Conservation (phyloP, 805 yeast genomes). For the Ogataea paradorogensis region DNA sequence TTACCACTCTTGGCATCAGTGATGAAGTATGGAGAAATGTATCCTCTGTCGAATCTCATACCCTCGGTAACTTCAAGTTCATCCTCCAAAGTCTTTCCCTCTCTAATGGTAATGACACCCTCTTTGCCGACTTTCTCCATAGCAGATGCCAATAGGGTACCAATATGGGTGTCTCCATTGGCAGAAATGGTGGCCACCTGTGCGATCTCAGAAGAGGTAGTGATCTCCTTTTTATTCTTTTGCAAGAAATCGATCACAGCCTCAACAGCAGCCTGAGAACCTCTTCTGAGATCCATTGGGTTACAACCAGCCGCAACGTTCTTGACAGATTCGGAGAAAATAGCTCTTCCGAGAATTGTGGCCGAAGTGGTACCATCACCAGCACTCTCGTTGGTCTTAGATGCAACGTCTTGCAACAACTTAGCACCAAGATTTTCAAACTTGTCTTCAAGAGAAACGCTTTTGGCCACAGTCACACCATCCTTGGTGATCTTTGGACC, state of each 20-base stretch:
- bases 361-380: conserved; percentile 99
- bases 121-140: conserved; percentile 99
- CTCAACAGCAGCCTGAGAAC: conserved; percentile 95
- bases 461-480: conserved; percentile 95
- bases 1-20: conserved; percentile 90
- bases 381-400: conserved; percentile 94
- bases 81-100: conserved; percentile 95
- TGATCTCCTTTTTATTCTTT: conserved; percentile 84
- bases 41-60: conserved; percentile 97
- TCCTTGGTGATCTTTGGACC: conserved; percentile 98
- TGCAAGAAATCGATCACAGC: conserved; percentile 84
- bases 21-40: conserved; percentile 93
- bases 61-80: conserved; percentile 97
- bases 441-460: conserved; percentile 78
- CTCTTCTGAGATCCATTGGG: conserved; percentile 97
- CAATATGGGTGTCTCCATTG: conserved; percentile 92
- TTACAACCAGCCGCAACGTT: conserved; percentile 98
- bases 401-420: conserved; percentile 92
- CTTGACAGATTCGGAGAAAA: conserved; percentile 91
- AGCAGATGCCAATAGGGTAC: conserved; percentile 86
- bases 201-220: conserved; percentile 91
- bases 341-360: conserved; percentile 92
- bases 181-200: conserved; percentile 98
- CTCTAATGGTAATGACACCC: conserved; percentile 97
- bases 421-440: conserved; percentile 97